phyloP scores from a whole-genome alignment of 495 filamentous ascomycete genomes.

The Penicillium bovifimosum region DNA sequence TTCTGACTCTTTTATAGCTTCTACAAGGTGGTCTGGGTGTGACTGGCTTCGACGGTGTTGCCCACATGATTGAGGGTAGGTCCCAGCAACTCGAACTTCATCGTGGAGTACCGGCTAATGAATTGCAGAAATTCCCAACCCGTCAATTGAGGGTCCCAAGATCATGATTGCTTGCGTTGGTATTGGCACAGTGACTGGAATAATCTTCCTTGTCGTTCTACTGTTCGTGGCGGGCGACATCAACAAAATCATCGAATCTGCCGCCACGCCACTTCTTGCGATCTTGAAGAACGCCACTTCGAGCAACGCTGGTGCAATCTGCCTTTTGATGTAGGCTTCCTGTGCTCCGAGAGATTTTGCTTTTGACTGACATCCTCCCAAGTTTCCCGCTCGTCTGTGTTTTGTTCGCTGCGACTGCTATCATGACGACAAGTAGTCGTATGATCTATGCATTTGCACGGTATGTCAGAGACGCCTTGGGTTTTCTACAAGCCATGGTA shows the following conservation, averaged over 20 bases:
- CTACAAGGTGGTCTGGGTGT: constrained; percentile 58
- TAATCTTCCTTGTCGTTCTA: constrained; percentile 60
- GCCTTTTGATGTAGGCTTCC: constrained; percentile 54
- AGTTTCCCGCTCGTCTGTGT: constrained; percentile 67
- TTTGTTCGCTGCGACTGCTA: constrained; percentile 62
- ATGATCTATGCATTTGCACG: constrained; percentile 74
- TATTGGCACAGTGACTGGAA: constrained; percentile 63
- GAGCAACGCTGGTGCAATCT: constrained; percentile 60
- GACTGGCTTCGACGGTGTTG: constrained; percentile 56
- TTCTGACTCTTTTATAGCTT: constrained; percentile 32
- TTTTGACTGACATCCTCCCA: neutral
- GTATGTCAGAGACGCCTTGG: constrained; percentile 10
- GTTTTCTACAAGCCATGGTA: neutral
- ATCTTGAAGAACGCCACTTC: constrained; percentile 66
- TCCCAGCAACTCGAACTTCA: neutral
- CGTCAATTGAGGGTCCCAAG: constrained; percentile 58
- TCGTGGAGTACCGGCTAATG: constrained; percentile 6
- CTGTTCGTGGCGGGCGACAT: constrained; percentile 59
- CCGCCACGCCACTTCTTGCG: constrained; percentile 60
- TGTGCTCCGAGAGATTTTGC: neutral
- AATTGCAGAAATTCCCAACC: constrained; percentile 60
- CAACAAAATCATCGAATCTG: constrained; percentile 53
- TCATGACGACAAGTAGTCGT: constrained; percentile 72
- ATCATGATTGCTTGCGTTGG: constrained; percentile 68
- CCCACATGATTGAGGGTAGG: constrained; percentile 45